A percentile compares a stretch with the other conserved stretches of the same genome.
These are phyloP conservation scores for Juglanconis sp. DNA, from an alignment of 2,329 filamentous ascomycete genomes.

Conservation along the genomic window DNA sequence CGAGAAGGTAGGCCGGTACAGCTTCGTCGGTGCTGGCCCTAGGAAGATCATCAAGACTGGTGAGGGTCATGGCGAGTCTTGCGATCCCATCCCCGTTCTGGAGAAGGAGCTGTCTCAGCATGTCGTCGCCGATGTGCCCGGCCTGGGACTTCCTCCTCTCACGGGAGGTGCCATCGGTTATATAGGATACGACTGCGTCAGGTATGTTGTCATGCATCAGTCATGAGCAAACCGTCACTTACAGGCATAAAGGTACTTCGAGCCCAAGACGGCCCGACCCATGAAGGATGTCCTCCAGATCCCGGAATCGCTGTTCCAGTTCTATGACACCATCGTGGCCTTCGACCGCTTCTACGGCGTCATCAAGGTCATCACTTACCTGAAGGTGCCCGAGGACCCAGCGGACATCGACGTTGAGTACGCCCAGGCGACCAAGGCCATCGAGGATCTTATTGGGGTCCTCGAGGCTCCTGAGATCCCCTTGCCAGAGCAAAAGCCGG, in stretches of 20 bases:
- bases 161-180: conserved; percentile 94
- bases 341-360: conserved; percentile 94
- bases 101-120: conserved; percentile 76
- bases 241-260: conserved; percentile 65
- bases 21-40: conserved; percentile 82
- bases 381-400: conserved; percentile 56
- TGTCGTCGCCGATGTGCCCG: conserved; percentile 79
- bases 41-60: conserved; percentile 84
- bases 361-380: conserved; percentile 89
- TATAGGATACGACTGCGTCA: conserved; percentile 94
- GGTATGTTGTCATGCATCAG: conserved; percentile 27
- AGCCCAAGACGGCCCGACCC: conserved; percentile 88
- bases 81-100: conserved; percentile 79
- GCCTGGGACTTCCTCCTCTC: conserved; percentile 77
- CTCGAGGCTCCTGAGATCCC: conserved; percentile 74
- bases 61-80: conserved; percentile 76
- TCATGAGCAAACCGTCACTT: neutral
- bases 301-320: conserved; percentile 94
- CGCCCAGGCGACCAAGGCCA: conserved; percentile 58
- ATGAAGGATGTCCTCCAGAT: conserved; percentile 86
- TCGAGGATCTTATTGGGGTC: conserved; percentile 66
- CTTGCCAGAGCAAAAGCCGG: conserved; percentile 71
- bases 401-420: conserved; percentile 66
- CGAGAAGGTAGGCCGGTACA: conserved; percentile 90
- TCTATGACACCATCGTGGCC: conserved; percentile 90